Percentiles rank a stretch among this genome's conserved stretches.
phyloP scores from a whole-genome alignment of 768 basidiomycete genomes.

The Leccinum longicurvipes region DNA sequence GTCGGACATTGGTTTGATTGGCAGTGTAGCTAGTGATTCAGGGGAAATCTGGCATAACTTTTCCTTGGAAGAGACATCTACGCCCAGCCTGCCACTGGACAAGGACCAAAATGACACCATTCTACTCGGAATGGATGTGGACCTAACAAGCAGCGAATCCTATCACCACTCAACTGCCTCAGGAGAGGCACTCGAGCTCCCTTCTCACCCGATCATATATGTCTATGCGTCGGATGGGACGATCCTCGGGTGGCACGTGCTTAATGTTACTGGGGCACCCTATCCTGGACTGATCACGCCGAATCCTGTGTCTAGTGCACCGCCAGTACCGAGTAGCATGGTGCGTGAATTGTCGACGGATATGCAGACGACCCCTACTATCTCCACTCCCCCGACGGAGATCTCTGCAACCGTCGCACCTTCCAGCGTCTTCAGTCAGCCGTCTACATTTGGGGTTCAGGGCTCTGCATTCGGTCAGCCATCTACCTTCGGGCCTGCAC shows the following conservation, averaged over 20 bases:
- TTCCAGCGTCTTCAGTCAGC: slow-evolving; percentile 35
- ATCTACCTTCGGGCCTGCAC: slow-evolving; percentile 15
- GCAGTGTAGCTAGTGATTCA: slow-evolving; percentile 24
- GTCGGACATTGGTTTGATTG: slow-evolving; percentile 48
- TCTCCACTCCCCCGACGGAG: slow-evolving; percentile 16
- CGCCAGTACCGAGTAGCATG: slow-evolving; percentile 18
- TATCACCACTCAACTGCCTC: slow-evolving; percentile 37
- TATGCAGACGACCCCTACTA: slow-evolving; percentile 27
- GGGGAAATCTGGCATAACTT: slow-evolving; percentile 44
- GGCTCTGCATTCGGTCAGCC: slow-evolving; percentile 34
- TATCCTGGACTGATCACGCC: slow-evolving; percentile 55
- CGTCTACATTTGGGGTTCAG: slow-evolving; percentile 27
- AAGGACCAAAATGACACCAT: slow-evolving; percentile 68
- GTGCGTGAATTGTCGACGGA: slow-evolving; percentile 30
- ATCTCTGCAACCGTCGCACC: slow-evolving; percentile 28
- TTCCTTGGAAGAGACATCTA: slow-evolving; percentile 47
- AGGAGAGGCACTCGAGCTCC: slow-evolving; percentile 40
- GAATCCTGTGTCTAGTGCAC: not conserved
- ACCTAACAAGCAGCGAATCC: slow-evolving; percentile 52
- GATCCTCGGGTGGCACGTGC: slow-evolving; percentile 66
- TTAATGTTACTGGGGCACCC: slow-evolving; percentile 48
- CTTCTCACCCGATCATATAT: slow-evolving; percentile 63
- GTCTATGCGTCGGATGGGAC: slow-evolving; percentile 80
- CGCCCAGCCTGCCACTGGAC: slow-evolving; percentile 63
- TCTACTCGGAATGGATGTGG: slow-evolving; percentile 59